Evolutionary conservation across 2,329 filamentous ascomycete genomes (phyloP).

Genomic region (Alternaria sp.): DNA sequence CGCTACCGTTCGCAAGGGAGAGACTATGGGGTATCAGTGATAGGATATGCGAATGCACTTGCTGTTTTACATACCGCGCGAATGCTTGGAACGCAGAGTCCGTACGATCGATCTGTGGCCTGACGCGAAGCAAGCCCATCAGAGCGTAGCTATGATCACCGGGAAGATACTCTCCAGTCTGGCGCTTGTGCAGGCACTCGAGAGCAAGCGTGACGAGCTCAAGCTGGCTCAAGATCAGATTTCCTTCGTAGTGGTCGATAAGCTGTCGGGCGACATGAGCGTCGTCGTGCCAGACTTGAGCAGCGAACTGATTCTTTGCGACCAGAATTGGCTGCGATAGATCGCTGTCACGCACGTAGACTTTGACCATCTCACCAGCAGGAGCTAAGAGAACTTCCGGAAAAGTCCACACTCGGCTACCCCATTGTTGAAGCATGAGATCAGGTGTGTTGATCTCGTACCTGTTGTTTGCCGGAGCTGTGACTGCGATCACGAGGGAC

Average conservation of each 20-base stretch:
- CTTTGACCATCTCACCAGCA: conserved; percentile 36
- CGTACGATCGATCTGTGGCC: conserved; percentile 50
- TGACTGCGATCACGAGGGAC: conserved; percentile 55
- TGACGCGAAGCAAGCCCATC: conserved; percentile 56
- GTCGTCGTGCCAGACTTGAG: conserved; percentile 53
- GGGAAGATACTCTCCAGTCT: conserved; percentile 48
- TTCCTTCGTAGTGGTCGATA: conserved; percentile 58
- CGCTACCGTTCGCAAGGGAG: conserved; percentile 57
- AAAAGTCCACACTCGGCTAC: conserved; percentile 58
- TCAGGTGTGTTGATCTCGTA: conserved; percentile 32
- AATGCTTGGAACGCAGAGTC: conserved; percentile 60
- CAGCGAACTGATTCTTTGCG: conserved; percentile 54
- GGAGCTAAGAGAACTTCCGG: conserved; percentile 55
- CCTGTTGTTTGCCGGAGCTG: conserved; percentile 34
- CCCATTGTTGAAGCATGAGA: conserved; percentile 55
- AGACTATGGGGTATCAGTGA: conserved; percentile 35
- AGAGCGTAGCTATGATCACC: conserved; percentile 58
- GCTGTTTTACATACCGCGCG: conserved; percentile 40
- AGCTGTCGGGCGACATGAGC: conserved; percentile 51
- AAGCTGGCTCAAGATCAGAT: conserved; percentile 52
- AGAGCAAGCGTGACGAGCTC: conserved; percentile 55
- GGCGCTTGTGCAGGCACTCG: conserved; percentile 52
- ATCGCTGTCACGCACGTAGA: conserved; percentile 46
- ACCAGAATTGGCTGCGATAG: conserved; percentile 34
- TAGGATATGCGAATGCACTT: not conserved